Evolutionary conservation across 208 protist species (phyloP), one percentile per base, ranked within the genome.

Genomic region (Trichomonas tenax): DNA sequence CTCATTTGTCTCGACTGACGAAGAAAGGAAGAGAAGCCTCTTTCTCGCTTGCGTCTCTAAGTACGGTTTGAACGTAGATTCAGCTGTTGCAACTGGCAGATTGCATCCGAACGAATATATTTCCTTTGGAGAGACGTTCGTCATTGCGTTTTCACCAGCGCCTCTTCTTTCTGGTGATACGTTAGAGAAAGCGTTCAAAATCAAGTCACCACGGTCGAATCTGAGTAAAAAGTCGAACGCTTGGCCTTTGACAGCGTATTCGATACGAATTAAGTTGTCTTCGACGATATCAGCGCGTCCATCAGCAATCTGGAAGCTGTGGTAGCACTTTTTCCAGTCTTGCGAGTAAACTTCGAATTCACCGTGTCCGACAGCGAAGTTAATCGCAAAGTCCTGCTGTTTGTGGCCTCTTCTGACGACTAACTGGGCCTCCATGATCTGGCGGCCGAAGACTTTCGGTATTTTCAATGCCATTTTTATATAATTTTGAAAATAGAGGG

Each of bases 291-390:
- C 86, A 38, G 34, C 86, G 36, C n/a, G 6, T 51, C 86, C 86
- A 51, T 93, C 44, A 6, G 86, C 44, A 58, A 93, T 38, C 38
- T 23, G 44, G 15, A 93, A 93, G 40, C n/a, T 40, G 34, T 93
- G 86, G 31, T 44, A 93, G 36, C 86, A 93, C 45, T 51, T 93
- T 51, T 34, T n/a, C 86, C 86, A 93, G 36, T 51, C 44, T 38
- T 93, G n/a, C 15, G 40, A 34, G 51, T 51, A 93, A 93, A 93
- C 44, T 93, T 93, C 86, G 44, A 41, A 93, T 34, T 93, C 86
- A 15, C n/a, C n/a, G n/a, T 93, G 86, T 8, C 86, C 86, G 1
- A 93, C 1, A 58, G 86, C n/a, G 21, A 93, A 26, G 17, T 93
- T 51, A 34, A 93, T 41, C 46, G 86, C 15, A 38, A 58, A 14